These are phyloP conservation scores for Geotrichum klebahnii DNA, from an alignment of 1,139 yeast species.

Conservation along the genomic window DNA sequence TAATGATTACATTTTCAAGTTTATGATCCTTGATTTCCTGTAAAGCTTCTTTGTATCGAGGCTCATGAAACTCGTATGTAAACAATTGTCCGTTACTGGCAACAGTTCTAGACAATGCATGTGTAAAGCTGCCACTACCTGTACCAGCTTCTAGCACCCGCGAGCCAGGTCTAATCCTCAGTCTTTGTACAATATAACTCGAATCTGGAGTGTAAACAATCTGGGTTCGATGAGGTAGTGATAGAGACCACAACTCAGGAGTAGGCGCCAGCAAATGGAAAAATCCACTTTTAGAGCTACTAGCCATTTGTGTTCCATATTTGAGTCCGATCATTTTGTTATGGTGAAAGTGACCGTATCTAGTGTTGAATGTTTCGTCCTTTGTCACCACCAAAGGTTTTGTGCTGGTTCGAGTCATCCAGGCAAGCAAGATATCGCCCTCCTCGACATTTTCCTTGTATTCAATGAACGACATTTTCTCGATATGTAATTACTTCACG, in stretches of 20 bases:
- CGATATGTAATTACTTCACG: background rate
- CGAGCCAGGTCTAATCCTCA: constrained; percentile 68
- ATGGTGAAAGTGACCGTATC: constrained; percentile 87
- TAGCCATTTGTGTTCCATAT: constrained; percentile 83
- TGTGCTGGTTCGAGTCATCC: constrained; percentile 73
- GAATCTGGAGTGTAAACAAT: constrained; percentile 96
- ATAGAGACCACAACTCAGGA: constrained; percentile 92
- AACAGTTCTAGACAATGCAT: constrained; percentile 81
- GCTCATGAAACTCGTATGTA: constrained; percentile 88
- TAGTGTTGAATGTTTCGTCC: constrained; percentile 66
- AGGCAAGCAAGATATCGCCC: constrained; percentile 82
- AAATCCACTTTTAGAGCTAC: constrained; percentile 77
- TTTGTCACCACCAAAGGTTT: constrained; percentile 64
- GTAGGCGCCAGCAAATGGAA: constrained; percentile 86
- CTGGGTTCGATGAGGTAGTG: constrained; percentile 95
- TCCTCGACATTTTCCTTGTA: constrained; percentile 62
- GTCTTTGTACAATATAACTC: constrained; percentile 78
- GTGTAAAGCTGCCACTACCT: constrained; percentile 94
- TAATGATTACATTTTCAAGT: constrained; percentile 53
- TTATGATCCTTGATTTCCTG: constrained; percentile 73
- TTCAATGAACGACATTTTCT: constrained; percentile 39
- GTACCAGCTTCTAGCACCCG: constrained; percentile 95
- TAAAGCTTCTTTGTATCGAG: constrained; percentile 73
- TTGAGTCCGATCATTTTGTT: constrained; percentile 71
- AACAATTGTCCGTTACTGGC: constrained; percentile 60